phyloP scores from a whole-genome alignment of 2,329 filamentous ascomycete species.

The Xenoacremonium recifei region DNA sequence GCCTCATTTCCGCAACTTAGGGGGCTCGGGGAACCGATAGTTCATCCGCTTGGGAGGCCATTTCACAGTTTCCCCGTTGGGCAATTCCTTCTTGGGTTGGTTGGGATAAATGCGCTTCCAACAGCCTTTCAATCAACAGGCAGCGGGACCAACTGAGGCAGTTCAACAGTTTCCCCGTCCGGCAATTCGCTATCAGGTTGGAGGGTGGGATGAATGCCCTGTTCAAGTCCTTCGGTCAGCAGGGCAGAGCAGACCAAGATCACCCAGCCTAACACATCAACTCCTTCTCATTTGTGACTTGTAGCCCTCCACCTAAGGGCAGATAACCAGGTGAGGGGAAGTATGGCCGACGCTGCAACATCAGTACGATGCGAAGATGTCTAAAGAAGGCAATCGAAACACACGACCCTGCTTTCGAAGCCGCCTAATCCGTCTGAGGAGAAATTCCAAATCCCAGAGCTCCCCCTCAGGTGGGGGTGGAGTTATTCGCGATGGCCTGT shows the following conservation, averaged over 20 bases:
- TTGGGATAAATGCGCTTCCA: neutral
- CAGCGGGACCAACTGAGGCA: too few relatives aligned
- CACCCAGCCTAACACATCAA: too few relatives aligned
- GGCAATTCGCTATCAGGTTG: neutral
- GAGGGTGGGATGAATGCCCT: neutral
- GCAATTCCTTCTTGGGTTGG: neutral
- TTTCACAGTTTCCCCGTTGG: neutral
- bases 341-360: neutral
- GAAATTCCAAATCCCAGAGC: conserved; percentile 4
- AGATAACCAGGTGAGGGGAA: neutral
- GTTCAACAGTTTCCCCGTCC: neutral
- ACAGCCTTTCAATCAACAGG: neutral
- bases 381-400: neutral
- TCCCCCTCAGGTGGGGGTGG: conserved; percentile 5
- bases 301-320: too few relatives aligned
- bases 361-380: neutral
- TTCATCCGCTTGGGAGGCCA: neutral
- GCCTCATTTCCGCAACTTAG: neutral
- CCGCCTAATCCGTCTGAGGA: neutral
- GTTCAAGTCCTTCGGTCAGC: neutral
- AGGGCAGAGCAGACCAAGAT: too few relatives aligned
- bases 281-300: neutral
- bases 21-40: neutral
- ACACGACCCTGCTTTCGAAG: neutral
- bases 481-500: conserved; percentile 1